Evolutionary conservation across 169 alveolate species (phyloP), one percentile per base, ranked within the genome.

Genomic region (Cryptosporidium ryanae): DNA sequence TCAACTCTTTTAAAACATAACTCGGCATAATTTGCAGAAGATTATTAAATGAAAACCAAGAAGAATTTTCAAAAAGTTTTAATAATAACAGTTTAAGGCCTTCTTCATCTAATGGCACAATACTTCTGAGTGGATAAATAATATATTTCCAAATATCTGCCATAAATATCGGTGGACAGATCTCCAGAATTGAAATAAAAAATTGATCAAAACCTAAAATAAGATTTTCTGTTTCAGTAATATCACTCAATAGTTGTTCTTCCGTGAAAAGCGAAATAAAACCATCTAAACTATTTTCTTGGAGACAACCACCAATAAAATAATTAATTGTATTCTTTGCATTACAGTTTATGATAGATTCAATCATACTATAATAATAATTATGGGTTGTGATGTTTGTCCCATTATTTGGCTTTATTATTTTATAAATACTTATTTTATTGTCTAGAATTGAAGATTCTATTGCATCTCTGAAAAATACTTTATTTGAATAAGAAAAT

Each of bases 301-400:
- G 71, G 5, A 76, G 44, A 21, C 76, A 76, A 13, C 65, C 87
- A 25, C 76, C 87, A 3, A 76, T 18, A 5, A 76, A 76, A 46
- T 76, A 76, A 44, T 76, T 76, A 13, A 76, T 18, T 5, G 71
- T 31, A 12, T 46, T 61, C 15, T 43, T 76, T 0, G 31, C 87
- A 59, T 76, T 64, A 8, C 49, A 76, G 15, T 32, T 2, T 21
- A 5, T 1, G 21, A 76, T 59, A 23, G 87, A 76, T 5, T 55
- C 52, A 59, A 76, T 5, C 59, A 76, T 76, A 15, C 27, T 32
- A 6, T 23, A 43, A 38, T 76, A 55, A 38, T 76, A 76, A 76
- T 12, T 32, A 43, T 59, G 38, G 2, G 55, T 7, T 6, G 61
- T 50, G 31, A 55, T 23, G 25, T 23, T 43, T 17, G 13, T 44